Conservation (phyloP, 495 filamentous ascomycete species). For the Aspergillus coremiiformis region DNA sequence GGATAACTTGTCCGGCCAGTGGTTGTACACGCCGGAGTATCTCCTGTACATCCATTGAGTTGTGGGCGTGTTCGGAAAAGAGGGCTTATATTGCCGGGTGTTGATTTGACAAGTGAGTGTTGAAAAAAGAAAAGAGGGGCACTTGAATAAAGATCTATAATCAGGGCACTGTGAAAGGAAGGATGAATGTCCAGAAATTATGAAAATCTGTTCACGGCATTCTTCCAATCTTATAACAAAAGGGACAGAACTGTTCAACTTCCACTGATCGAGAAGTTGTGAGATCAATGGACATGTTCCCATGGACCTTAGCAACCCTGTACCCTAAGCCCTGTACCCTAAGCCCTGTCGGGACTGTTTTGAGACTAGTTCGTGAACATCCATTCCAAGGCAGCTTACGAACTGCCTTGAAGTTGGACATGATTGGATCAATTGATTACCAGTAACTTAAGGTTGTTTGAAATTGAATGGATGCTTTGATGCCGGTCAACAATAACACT, state of each 20-base stretch:
- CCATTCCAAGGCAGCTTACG: too few relatives aligned
- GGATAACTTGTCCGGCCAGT: constrained; percentile 25
- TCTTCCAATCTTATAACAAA: not conserved
- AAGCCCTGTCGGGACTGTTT: not conserved
- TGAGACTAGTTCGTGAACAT: not conserved
- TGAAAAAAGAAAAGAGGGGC: too few relatives aligned
- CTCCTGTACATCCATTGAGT: constrained; percentile 22
- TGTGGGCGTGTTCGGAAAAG: not conserved
- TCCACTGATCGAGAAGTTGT: not conserved
- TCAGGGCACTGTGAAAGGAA: not conserved
- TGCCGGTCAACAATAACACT: not conserved
- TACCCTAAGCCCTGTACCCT: constrained; percentile 35
- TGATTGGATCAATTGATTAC: too few relatives aligned
- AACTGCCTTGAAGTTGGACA: too few relatives aligned
- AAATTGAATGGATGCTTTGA: too few relatives aligned
- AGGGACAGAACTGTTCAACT: not conserved
- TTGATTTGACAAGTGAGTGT: not conserved
- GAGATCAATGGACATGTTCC: not conserved
- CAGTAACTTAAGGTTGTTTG: too few relatives aligned
- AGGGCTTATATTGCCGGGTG: not conserved
- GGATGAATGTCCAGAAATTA: constrained; percentile 1
- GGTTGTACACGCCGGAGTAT: constrained; percentile 21
- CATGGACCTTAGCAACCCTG: constrained; percentile 15
- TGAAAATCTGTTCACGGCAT: not conserved
- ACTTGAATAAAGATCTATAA: too few relatives aligned